Conservation (phyloP, 1,139 yeast species). For the Kluyveromyces sp. region DNA sequence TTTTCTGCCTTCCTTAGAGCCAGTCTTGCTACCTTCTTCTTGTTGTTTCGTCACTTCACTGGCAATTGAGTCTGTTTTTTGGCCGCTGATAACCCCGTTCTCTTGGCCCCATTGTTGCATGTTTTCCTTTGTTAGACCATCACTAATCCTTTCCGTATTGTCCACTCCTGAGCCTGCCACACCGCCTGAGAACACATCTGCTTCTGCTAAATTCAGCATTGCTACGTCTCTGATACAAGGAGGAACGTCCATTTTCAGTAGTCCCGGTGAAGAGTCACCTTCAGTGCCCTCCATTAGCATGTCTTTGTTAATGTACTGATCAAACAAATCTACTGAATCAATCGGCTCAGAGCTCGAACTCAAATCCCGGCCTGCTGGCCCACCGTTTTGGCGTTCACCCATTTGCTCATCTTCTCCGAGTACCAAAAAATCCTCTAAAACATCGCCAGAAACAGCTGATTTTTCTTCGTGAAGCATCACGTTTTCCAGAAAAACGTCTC, state of each 20-base stretch:
- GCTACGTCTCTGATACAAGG: not conserved
- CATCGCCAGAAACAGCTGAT: conserved; percentile 10
- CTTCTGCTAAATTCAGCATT: not conserved
- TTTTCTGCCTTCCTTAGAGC: not conserved
- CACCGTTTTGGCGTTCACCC: conserved; percentile 5
- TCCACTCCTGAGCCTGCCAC: not conserved
- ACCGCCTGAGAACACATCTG: not conserved
- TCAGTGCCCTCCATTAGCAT: conserved; percentile 11
- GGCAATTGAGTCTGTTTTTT: not conserved
- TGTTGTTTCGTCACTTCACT: no score
- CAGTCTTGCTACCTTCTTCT: no score
- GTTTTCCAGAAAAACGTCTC: not conserved
- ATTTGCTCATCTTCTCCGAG: conserved; percentile 7
- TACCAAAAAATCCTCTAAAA: conserved; percentile 19
- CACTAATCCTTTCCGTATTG: not conserved
- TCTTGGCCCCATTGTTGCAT: conserved; percentile 1
- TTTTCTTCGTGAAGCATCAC: conserved; percentile 1
- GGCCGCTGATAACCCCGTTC: not conserved
- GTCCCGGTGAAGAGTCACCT: conserved; percentile 2
- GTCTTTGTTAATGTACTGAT: conserved; percentile 23
- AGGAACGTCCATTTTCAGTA: not conserved
- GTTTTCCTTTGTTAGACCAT: not conserved
- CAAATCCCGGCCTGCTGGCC: conserved; percentile 7
- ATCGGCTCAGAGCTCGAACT: conserved; percentile 1
- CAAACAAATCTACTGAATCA: conserved; percentile 17